Base-by-base conservation (phyloP, 495 filamentous ascomycete genomes). In the Lophiostoma macrostomum region DNA sequence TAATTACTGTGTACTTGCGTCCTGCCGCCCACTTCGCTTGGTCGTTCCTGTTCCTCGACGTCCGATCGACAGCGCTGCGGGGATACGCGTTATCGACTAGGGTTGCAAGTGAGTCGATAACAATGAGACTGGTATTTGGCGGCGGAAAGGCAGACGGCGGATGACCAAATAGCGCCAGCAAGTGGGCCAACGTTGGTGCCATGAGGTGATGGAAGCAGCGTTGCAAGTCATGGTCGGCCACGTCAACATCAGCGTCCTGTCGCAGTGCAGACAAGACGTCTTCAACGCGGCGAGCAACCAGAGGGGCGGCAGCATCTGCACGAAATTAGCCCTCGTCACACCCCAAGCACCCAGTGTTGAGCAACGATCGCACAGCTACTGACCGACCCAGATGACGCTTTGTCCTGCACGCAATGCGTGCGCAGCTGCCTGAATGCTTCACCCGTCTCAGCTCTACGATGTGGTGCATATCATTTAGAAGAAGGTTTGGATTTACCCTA, bases 361-460 rank as follows among this genome's bases (percentile, higher is more conserved):
- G 44, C 53, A 50, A 36, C 38, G 45, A 27, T 24, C n/a, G 38
- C 30, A 53, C 29, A 50, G 34, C 38, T 62, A 77, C 82, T 66
- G 71, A 93, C 89, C 90, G 71, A 95, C 82, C 91, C 91, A 96
- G 24, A 91, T 76, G 8, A 94, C 89, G 35, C 76, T 73, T 16
- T 76, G 67, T 29, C 85, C 82, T 40, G 74, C 74, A 32, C 70
- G 59, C 16, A 95, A 71, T 45, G 81, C 79, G 63, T 77, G 80
- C n/a, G 78, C 76, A 31, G 83, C 75, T 25, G 84, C 71, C 65
- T 84, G 89, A 58, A 91, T 74, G 25, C 63, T 66, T 46, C 50
- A 32, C 19, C 24, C 31, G 50, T 24, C 44, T 59, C 55, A 64
- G 55, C 37, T 36, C 23, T 34, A 22, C 37, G 38, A n/a, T 29